Base-by-base conservation (phyloP, 345 rosid genomes). In the Hypericum androsaemum region DNA sequence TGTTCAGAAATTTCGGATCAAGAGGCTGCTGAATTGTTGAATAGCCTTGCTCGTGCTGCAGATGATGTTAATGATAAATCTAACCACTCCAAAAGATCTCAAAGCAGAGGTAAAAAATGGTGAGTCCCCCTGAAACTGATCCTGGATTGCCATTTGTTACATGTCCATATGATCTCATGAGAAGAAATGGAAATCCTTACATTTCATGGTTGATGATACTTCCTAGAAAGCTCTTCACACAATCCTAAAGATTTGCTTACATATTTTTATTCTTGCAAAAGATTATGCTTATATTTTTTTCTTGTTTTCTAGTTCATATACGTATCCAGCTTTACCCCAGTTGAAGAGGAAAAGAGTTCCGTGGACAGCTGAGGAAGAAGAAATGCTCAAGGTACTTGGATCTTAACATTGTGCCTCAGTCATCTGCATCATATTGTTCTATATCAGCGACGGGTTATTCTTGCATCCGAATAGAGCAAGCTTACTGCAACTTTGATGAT, bases 281-380 rank as follows among this genome's bases (percentile, higher is more conserved):
- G 8, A 7, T 46, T 46, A 46, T 46, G 50, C 7, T 12, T n/a
- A n/a, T 12, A 44, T n/a, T 44, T 17, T 6, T n/a, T 44, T 12
- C 16, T 4, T 4, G 8, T 12, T 10, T 44, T 12, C 12, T n/a
- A 14, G 14, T 44, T 5, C 16, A 8, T n/a, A 17, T 43, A 41
- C 56, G 37, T 58, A 40, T 58, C 69, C 79, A 8, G 37, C 56
- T 16, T 46, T 15, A 13, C 66, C 64, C 44, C 70, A 47, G 50
- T 50, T 12, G 60, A 75, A 69, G 63, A 58, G 75, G 38, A 73
- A 60, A 53, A 71, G 47, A 52, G 41, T 67, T 57, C 63, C 61
- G 6, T 73, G 80, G 84, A 75, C 71, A 28, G 53, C 57, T 15
- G 37, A 61, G 41, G 79, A 76, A 57, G 81, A 73, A 62, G 65